Evolutionary conservation across 2,329 filamentous ascomycete genomes (phyloP), one percentile per base, ranked within the genome.

Genomic region (Clonostachys solani): DNA sequence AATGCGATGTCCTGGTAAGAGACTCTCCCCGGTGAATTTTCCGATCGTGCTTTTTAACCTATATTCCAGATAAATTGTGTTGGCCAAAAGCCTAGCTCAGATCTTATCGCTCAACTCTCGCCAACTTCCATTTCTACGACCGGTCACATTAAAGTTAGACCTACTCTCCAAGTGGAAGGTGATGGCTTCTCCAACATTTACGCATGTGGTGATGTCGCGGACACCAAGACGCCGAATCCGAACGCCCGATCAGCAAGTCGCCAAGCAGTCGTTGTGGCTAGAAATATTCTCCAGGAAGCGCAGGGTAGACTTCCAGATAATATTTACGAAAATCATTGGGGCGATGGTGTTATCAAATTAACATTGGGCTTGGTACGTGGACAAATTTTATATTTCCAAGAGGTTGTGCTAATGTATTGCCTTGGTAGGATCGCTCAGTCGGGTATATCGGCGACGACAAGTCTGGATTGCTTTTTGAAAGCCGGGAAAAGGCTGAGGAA

Each of bases 161-260:
- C 74, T 0, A 82, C 76, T 0, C 66, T 87, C 33, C 82, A 86
- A 50, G 65, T 87, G 13, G 56, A 62, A 8, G 74, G 78, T 52
- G 61, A 68, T 2, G 49, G 51, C 0, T 65, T 75, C 10, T 67
- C 72, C 3, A 73, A 81, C 50, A 68, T 86, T 3, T 87, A 82
- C 54, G 78, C 77, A 2, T 74, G 80, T n/a, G 84, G 84, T 16
- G 83, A 87, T 52, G 78, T 87, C 5, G 75, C 80, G 5, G 76
- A 78, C 23, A 73, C 72, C 2, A 50, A 60, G 10, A 68, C 71
- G 1, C 66, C 67, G 0, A 61, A 66, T 34, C 75, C 75, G 6
- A 83, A 83, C 56, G 78, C 75, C 0, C 69, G 81, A 10, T 73
- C 79, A 0, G 79, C 77, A 0, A 67, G 68, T 42, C 65, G 69